Base-by-base conservation (phyloP, 352 stramenopile genomes). In the Pythium dissotocum region DNA sequence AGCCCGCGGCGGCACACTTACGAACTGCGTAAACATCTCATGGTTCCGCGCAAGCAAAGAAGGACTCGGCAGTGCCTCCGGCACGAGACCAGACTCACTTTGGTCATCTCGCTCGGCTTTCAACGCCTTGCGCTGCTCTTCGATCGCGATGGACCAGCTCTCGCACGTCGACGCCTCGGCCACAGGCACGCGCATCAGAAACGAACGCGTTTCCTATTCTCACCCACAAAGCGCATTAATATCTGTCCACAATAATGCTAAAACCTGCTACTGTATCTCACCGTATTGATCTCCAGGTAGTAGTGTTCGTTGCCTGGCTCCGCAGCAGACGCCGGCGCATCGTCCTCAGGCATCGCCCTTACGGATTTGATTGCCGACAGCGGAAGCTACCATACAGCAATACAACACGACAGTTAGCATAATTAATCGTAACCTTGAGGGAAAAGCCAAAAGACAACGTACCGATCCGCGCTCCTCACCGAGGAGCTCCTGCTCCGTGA, bases 101-200 rank as follows among this genome's bases (percentile, higher is more conserved):
- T 88, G 79, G 58, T 85, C 77, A 10, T 63, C 63, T 52, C 80
- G 77, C 61, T 88, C 78, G 10, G 75, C 77, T 8, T 75, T 76
- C 33, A 91, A 56, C 33, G 84, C 80, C 62, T 94, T 91, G 71
- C 87, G 85, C 71, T 94, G 87, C 68, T 93, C 82, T 60, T 93
- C 84, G 63, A 94, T 90, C 33, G 82, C 83, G 56, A 91, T 91
- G 9, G 85, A 91, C 87, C 87, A 94, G 76, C 82, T 91, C 67
- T 93, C 84, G 55, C 85, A 92, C 56, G 87, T 91, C 56, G 83
- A 91, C n/a, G 83, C 82, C 65, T 92, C 81, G 8, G 70, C 75
- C 63, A 90, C 73, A 0, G 80, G 67, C 36, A 81, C 77, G 53
- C 87, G 84, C 87, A 94, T 94, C 36, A 94, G 73, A 56, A 90